Base-by-base conservation (phyloP, 768 basidiomycete species). In the Lentinula boryana region DNA sequence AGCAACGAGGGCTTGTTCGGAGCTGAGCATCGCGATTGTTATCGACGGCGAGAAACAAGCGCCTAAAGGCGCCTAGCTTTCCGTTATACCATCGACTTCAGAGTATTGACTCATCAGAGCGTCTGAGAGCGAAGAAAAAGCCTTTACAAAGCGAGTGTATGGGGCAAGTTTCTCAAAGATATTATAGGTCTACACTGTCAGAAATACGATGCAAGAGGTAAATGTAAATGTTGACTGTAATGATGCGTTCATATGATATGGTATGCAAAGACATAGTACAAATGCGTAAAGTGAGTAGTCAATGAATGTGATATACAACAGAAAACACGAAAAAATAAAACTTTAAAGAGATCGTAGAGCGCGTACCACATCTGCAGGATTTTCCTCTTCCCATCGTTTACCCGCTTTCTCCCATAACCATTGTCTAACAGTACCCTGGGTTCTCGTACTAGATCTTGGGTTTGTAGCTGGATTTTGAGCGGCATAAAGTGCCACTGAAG, bases 381-480 rank as follows among this genome's bases (percentile, higher is more conserved):
- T 68, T 4, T 70, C 52, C 61, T 76, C 75, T 49, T 71, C 73
- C 68, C 69, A 72, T 9, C 78, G 69, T 51, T 61, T 64, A 8
- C 75, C 74, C 18, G 70, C 72, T 63, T 72, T 73, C 65, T 80
- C 79, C 32, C 70, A 68, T 7, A 75, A 44, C 79, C 80, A 80
- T 48, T 72, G 72, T 44, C 67, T 66, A n/a, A 71, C 72, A 49
- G 65, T 64, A 16, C 66, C 66, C 32, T 60, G 68, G 15, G 65
- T 60, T 18, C 46, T 48, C 4, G 46, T 48, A 23, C 46, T 48
- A 23, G 46, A 48, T 48, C 46, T 48, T 2, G 46, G 46, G 12
- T 48, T 1, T 12, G 10, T 18, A 4, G 60, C 31, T 38, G 57
- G 7, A 2, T 48, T 33, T n/a, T 53, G 27, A 15, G 32, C 33